Percentiles rank a stretch among this genome's conserved stretches.
Conservation (phyloP, 148 eudicot species). For the Nepenthes gracilis region DNA sequence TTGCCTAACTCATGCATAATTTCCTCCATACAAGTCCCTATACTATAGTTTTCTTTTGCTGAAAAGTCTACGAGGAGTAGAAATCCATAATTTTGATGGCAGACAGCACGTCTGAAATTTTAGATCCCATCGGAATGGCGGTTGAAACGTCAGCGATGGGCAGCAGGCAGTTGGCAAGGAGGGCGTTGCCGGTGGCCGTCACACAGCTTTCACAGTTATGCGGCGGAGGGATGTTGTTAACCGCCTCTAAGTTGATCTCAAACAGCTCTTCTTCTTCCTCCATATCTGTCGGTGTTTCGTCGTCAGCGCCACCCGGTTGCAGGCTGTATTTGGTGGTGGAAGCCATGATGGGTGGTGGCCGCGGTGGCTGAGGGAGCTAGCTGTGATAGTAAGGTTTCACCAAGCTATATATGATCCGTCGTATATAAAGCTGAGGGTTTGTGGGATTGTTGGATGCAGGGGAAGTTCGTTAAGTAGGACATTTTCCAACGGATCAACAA, state of each 20-base stretch:
- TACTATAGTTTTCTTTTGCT: no score
- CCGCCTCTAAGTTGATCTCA: slow-evolving; percentile 40
- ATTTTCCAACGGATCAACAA: not conserved
- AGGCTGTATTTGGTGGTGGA: not conserved
- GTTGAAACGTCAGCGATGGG: slow-evolving; percentile 34
- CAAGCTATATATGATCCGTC: not conserved
- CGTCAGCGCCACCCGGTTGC: not conserved
- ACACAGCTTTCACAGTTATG: slow-evolving; percentile 34
- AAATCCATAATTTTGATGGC: not conserved
- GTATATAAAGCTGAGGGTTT: not conserved
- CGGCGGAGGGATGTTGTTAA: slow-evolving; percentile 24
- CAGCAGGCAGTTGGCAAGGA: slow-evolving; percentile 61
- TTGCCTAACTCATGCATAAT: no score
- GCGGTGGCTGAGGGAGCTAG: not conserved
- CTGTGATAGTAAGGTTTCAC: not conserved
- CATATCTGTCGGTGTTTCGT: not conserved
- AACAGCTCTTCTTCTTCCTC: slow-evolving; percentile 14
- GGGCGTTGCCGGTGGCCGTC: slow-evolving; percentile 23
- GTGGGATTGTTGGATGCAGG: not conserved
- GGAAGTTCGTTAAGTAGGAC: not conserved
- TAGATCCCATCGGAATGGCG: slow-evolving; percentile 32
- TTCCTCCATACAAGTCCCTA: no score
- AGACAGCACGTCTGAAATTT: not conserved
- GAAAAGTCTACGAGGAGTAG: not conserved
- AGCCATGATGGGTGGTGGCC: not conserved